Evolutionary conservation across 2,329 filamentous ascomycete genomes (phyloP), one percentile per base, ranked within the genome.

Genomic region (Colletotrichum theobromicola): DNA sequence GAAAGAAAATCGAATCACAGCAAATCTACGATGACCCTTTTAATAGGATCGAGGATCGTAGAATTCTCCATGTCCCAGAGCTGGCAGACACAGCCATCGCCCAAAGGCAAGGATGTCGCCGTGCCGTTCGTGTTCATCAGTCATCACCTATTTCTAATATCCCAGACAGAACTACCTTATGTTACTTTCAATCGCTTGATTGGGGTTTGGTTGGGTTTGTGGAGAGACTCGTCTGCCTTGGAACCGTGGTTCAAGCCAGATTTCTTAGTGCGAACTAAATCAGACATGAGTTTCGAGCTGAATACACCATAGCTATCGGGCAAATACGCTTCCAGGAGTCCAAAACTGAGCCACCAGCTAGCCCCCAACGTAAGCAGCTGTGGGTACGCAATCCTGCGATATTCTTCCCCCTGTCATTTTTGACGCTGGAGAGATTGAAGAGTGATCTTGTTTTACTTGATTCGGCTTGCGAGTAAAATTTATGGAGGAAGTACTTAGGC

Each of bases 381-480:
- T 46, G 42, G 42, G 21, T 21, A 46, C 42, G 42, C 42, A 46
- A 46, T 21, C 42, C 42, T 21, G 10, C n/a, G n/a, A 21, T 46
- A n/a, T 46, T 46, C 18, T 46, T 46, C n/a, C 18, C n/a, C 42
- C n/a, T 46, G 42, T 3, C 42, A 13, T 46, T 2, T 46, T 46
- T n/a, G 42, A 46, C 12, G n/a, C 3, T n/a, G 4, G 42, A n/a
- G 10, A 13, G 21, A 46, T 13, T 21, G n/a, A 46, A 46, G 4
- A 13, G n/a, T 46, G n/a, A 21, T 21, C 7, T 46, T 12, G 2
- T 7, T 21, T 46, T 21, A 3, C n/a, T 21, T 46, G 6, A 46
- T 46, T 6, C 10, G n/a, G n/a, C n/a, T 13, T 10, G 6, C 10
- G 42, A 21, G 13, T 0, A 0, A 7, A 46, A 21, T 46, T 1